These are phyloP conservation scores for Gypsophila paniculata DNA, from an alignment of 179 eudicot species.

Conservation along the genomic window DNA sequence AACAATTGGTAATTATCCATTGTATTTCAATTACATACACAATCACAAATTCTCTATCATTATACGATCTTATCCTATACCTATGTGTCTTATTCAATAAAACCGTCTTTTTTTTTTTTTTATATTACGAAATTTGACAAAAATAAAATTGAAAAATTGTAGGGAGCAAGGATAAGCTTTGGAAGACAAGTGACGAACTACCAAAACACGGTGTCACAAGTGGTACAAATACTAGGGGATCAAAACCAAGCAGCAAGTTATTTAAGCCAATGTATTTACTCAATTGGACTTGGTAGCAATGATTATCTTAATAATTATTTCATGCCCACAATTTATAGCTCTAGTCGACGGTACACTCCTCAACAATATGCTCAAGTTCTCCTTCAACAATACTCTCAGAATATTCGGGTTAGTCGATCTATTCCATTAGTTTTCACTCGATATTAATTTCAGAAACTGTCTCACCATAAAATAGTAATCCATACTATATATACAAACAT, in stretches of 20 bases:
- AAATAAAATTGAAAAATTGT: conserved; percentile 4
- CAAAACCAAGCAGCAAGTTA: conserved; percentile 62
- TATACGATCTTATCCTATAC: too few relatives aligned
- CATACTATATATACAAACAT: too few relatives aligned
- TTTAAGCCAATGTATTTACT: conserved; percentile 66
- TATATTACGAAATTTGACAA: too few relatives aligned
- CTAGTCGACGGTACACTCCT: conserved; percentile 53
- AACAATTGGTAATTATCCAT: conserved; percentile 38
- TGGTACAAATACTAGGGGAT: conserved; percentile 67
- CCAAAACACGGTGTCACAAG: conserved; percentile 69
- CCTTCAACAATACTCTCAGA: conserved; percentile 59
- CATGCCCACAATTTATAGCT: conserved; percentile 63
- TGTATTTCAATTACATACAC: too few relatives aligned
- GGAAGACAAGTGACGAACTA: conserved; percentile 69
- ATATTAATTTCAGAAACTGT: too few relatives aligned
- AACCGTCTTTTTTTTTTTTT: too few relatives aligned
- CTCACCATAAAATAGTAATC: too few relatives aligned
- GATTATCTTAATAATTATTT: conserved; percentile 95
- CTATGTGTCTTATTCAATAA: too few relatives aligned
- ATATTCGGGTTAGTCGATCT: conserved; percentile 33
- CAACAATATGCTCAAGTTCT: conserved; percentile 66
- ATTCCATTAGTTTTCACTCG: too few relatives aligned
- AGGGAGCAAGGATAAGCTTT: conserved; percentile 71
- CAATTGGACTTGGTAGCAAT: conserved; percentile 81
- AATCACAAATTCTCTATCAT: too few relatives aligned